phyloP scores from a whole-genome alignment of 2,329 filamentous ascomycete species.

The Trichoderma cornu-damae region DNA sequence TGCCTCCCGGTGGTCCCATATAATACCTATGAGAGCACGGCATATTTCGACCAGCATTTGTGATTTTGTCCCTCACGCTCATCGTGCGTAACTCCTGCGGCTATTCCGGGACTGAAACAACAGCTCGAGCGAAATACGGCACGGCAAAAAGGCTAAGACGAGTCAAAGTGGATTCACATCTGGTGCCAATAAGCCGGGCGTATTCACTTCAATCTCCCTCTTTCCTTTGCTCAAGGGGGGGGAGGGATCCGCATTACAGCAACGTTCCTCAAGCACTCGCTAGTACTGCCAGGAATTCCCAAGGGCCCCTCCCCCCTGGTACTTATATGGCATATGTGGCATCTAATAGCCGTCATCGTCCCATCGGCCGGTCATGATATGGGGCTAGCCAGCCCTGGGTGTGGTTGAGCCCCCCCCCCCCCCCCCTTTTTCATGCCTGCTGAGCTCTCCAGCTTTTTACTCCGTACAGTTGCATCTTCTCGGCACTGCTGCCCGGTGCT shows the following conservation, averaged over 20 bases:
- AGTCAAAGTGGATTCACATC: neutral
- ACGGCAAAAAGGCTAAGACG: constrained; percentile 8
- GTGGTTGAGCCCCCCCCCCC: constrained; percentile 12
- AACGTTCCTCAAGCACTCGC: neutral
- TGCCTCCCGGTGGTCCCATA: neutral
- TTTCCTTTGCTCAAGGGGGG: neutral
- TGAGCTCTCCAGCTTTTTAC: neutral
- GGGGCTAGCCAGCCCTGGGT: constrained; percentile 1
- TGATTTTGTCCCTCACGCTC: neutral
- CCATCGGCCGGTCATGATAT: constrained; percentile 2
- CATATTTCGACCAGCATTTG: neutral
- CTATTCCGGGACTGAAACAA: neutral
- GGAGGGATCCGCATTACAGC: neutral
- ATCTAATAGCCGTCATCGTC: neutral
- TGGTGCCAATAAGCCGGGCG: neutral
- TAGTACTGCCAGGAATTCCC: neutral
- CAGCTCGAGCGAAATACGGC: neutral
- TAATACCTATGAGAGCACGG: neutral
- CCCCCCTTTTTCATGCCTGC: constrained; percentile 9
- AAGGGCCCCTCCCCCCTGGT: neutral
- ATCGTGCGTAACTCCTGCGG: neutral
- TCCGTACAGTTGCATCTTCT: neutral
- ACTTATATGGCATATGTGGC: neutral
- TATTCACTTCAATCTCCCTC: neutral
- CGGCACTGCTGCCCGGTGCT: neutral